These are phyloP conservation scores for Aspergillus melleus DNA, from an alignment of 2,329 filamentous ascomycete genomes.

Conservation along the genomic window DNA sequence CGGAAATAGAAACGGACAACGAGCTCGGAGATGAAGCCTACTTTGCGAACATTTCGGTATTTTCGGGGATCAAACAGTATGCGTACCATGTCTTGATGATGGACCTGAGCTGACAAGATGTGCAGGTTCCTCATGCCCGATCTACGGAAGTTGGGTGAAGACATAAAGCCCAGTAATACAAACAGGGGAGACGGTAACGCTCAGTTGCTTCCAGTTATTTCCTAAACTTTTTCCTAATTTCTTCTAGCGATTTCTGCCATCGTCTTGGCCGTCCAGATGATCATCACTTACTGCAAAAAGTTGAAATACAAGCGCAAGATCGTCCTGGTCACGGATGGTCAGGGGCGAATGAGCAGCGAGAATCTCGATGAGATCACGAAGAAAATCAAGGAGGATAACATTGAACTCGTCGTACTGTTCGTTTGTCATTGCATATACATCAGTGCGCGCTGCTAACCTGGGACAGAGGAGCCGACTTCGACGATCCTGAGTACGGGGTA, in stretches of 20 bases:
- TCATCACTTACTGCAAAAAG: constrained; percentile 74
- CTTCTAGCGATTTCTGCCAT: constrained; percentile 71
- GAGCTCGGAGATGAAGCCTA: constrained; percentile 64
- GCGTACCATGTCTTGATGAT: constrained; percentile 33
- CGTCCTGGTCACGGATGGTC: constrained; percentile 80
- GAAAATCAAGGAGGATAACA: constrained; percentile 73
- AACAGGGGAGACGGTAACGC: constrained; percentile 67
- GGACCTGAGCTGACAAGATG: background rate
- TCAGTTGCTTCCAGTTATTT: background rate
- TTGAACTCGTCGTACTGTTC: constrained; percentile 77
- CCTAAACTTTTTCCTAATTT: background rate
- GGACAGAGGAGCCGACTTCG: constrained; percentile 82
- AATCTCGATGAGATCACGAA: constrained; percentile 67
- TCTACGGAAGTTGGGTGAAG: constrained; percentile 63
- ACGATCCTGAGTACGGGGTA: constrained; percentile 83
- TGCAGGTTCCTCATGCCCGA: constrained; percentile 65
- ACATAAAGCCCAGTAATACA: constrained; percentile 67
- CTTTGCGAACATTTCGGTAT: constrained; percentile 78
- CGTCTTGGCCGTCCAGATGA: constrained; percentile 84
- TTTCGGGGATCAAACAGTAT: constrained; percentile 65
- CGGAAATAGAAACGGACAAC: constrained; percentile 62
- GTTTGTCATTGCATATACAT: constrained; percentile 34
- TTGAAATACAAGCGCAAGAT: constrained; percentile 80
- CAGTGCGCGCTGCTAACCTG: constrained; percentile 23
- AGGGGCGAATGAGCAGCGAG: constrained; percentile 69